Percentiles rank a stretch among this genome's conserved stretches.
Conservation (phyloP, 257 asterid genomes). For the Paraleonurus japonicus region DNA sequence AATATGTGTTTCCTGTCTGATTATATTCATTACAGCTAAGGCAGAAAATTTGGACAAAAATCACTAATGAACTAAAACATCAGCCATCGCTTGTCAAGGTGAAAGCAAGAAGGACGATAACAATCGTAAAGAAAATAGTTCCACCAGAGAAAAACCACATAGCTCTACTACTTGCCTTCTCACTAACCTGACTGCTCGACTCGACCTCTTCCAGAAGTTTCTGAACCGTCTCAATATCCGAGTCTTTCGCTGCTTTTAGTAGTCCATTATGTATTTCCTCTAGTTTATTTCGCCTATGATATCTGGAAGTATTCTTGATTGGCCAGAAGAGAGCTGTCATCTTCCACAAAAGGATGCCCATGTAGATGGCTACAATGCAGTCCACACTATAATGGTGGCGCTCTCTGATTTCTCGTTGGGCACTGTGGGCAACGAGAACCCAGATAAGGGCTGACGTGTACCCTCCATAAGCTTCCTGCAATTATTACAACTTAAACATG, state of each 20-base stretch:
- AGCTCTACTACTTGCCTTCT: conserved; percentile 38
- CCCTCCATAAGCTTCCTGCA: conserved; percentile 98
- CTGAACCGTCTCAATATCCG: conserved; percentile 69
- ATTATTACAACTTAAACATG: neutral
- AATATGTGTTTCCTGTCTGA: neutral
- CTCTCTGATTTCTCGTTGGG: conserved; percentile 92
- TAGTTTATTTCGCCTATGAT: conserved; percentile 47
- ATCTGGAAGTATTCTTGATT: conserved; percentile 43
- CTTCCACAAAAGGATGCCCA: conserved; percentile 92
- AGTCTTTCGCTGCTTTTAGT: conserved; percentile 83
- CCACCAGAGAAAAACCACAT: conserved; percentile 80
- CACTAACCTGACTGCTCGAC: conserved; percentile 37
- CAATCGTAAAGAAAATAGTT: conserved; percentile 62
- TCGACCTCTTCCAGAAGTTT: conserved; percentile 68
- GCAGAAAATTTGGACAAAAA: neutral
- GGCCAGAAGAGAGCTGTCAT: conserved; percentile 84
- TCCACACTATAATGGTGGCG: conserved; percentile 97
- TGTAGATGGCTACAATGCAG: conserved; percentile 78
- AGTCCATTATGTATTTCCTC: conserved; percentile 63
- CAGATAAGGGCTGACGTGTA: conserved; percentile 71
- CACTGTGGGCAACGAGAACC: conserved; percentile 83
- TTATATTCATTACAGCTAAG: neutral
- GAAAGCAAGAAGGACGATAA: conserved; percentile 66
- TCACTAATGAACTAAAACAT: conserved; percentile 15
- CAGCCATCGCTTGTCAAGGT: conserved; percentile 74